Conservation (phyloP, 2,329 filamentous ascomycete genomes). For the Fusarium zealandicum region DNA sequence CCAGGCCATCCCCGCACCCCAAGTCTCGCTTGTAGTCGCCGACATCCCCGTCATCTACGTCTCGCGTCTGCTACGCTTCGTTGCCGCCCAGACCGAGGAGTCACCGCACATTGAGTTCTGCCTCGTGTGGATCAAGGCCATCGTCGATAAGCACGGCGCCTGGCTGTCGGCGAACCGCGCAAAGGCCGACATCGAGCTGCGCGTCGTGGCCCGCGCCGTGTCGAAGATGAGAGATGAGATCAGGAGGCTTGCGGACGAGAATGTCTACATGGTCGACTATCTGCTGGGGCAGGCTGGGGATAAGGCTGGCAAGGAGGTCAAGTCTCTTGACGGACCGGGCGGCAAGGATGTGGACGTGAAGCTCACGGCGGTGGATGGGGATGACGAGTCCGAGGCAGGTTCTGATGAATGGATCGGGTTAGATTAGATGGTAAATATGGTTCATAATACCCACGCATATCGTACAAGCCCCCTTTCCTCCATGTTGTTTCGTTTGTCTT, state of each 20-base stretch:
- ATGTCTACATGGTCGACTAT: constrained; percentile 88
- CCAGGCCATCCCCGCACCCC: constrained; percentile 76
- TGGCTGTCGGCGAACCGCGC: constrained; percentile 83
- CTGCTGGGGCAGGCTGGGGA: constrained; percentile 62
- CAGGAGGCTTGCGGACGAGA: constrained; percentile 83
- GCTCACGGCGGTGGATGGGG: constrained; percentile 45
- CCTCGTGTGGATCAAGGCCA: constrained; percentile 86
- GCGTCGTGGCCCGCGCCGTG: constrained; percentile 82
- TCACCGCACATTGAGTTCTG: constrained; percentile 96
- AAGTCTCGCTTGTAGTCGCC: constrained; percentile 79
- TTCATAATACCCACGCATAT: constrained; percentile 39
- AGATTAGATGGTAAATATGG: constrained; percentile 48
- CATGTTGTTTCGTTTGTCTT: neutral
- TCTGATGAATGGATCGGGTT: constrained; percentile 58
- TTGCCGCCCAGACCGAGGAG: constrained; percentile 86
- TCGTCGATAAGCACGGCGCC: constrained; percentile 82
- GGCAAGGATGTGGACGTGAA: constrained; percentile 40
- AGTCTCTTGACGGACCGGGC: constrained; percentile 24
- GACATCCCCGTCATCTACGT: constrained; percentile 87
- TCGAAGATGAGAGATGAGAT: constrained; percentile 83
- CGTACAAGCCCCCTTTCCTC: constrained; percentile 3
- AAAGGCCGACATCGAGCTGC: constrained; percentile 82
- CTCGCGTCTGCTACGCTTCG: constrained; percentile 81
- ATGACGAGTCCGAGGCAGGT: constrained; percentile 46
- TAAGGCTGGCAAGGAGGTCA: constrained; percentile 38